phyloP scores from a whole-genome alignment of 192 early-diverging fungal species.

The Mortierella alpina region DNA sequence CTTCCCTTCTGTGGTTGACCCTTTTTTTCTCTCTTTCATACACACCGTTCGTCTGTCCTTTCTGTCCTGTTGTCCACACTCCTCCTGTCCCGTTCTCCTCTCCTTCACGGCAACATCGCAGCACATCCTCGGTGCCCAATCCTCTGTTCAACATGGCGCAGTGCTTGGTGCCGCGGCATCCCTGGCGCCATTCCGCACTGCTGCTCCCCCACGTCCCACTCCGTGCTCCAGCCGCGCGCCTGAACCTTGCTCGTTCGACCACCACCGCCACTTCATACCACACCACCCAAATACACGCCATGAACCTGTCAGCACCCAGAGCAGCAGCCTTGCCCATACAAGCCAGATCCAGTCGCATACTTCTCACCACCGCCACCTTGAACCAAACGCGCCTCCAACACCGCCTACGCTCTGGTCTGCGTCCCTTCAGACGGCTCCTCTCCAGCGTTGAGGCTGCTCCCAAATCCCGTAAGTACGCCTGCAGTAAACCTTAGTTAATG shows the following conservation, averaged over 20 bases:
- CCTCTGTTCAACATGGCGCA: conserved; percentile 22
- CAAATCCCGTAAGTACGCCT: no score
- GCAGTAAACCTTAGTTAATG: no score
- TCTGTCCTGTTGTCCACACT: not conserved
- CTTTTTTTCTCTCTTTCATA: not conserved
- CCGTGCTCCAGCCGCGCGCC: not conserved
- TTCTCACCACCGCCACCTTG: no score
- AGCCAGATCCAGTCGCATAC: no score
- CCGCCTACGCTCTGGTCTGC: no score
- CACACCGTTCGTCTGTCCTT: conserved; percentile 3
- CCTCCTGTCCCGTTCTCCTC: not conserved
- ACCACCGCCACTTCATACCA: conserved; percentile 7
- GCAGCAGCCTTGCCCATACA: no score
- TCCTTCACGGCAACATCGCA: not conserved
- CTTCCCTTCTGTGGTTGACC: not conserved
- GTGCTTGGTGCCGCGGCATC: conserved; percentile 30
- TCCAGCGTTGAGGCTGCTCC: no score
- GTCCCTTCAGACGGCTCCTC: no score
- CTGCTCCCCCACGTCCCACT: not conserved
- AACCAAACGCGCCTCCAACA: no score
- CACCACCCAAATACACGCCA: no score
- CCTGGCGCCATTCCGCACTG: conserved; percentile 27
- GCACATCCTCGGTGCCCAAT: not conserved
- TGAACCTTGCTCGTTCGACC: not conserved
- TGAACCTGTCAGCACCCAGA: no score